phyloP scores from a whole-genome alignment of 2,329 filamentous ascomycete species.

The Elsinoe arachidis region DNA sequence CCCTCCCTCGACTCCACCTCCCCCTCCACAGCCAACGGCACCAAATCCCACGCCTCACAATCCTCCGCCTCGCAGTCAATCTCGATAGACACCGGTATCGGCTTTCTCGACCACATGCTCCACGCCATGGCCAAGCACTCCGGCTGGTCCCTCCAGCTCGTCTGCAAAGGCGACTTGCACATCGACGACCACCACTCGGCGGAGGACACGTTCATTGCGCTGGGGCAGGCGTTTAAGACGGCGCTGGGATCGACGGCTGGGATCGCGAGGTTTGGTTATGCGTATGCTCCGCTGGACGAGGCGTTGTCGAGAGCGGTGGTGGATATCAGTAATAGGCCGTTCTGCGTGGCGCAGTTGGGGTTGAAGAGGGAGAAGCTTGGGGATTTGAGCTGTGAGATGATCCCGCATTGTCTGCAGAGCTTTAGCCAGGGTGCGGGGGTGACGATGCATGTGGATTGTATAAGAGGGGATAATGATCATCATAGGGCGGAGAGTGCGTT shows the following conservation, averaged over 20 bases:
- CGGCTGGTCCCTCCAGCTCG: constrained; percentile 80
- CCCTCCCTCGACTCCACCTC: constrained; percentile 21
- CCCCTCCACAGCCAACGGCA: constrained; percentile 51
- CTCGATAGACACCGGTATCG: constrained; percentile 83
- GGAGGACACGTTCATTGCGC: constrained; percentile 87
- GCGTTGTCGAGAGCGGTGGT: constrained; percentile 88
- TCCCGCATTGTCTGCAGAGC: constrained; percentile 88
- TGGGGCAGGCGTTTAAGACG: constrained; percentile 72
- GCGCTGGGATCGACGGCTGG: constrained; percentile 72
- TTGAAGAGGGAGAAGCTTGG: constrained; percentile 89
- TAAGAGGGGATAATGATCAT: constrained; percentile 88
- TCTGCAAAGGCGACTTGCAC: constrained; percentile 81
- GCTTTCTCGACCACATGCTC: constrained; percentile 97
- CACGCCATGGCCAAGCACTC: constrained; percentile 94
- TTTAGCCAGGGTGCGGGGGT: constrained; percentile 85
- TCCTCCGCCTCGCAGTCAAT: constrained; percentile 77
- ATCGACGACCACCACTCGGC: constrained; percentile 98
- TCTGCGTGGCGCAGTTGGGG: constrained; percentile 71
- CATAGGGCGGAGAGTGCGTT: constrained; percentile 94
- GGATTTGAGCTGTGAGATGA: constrained; percentile 90
- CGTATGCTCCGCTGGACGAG: constrained; percentile 91
- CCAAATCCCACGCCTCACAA: constrained; percentile 70
- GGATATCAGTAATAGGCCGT: constrained; percentile 89
- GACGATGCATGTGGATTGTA: constrained; percentile 90
- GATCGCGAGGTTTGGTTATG: constrained; percentile 81